A percentile compares a stretch with the other conserved stretches of the same genome.
phyloP scores from a whole-genome alignment of 768 basidiomycete genomes.

The Termitomyces bulborhizus region DNA sequence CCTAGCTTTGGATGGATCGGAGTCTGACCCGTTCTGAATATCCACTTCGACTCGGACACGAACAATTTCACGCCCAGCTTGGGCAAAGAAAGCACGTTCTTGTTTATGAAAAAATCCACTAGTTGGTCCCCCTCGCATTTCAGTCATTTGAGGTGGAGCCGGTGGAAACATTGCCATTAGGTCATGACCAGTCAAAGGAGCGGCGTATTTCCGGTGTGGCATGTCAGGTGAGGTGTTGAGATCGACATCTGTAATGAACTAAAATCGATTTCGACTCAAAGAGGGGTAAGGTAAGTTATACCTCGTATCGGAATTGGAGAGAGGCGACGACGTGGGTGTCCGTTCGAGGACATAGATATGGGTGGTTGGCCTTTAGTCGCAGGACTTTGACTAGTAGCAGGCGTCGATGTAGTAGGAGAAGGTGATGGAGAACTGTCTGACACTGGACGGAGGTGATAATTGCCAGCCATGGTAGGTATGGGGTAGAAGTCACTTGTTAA shows the following conservation, averaged over 20 bases:
- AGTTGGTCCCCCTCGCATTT: slow-evolving; percentile 58
- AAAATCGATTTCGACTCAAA: background rate
- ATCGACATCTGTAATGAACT: slow-evolving; percentile 48
- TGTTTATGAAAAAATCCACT: slow-evolving; percentile 69
- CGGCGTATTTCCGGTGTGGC: slow-evolving; percentile 55
- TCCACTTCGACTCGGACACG: slow-evolving; percentile 71
- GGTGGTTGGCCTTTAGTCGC: slow-evolving; percentile 17
- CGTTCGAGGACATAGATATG: slow-evolving; percentile 24
- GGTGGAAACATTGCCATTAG: slow-evolving; percentile 83
- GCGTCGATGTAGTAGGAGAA: slow-evolving; percentile 44
- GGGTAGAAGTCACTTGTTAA: slow-evolving; percentile 12
- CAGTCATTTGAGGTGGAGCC: slow-evolving; percentile 52
- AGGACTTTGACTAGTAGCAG: slow-evolving; percentile 39
- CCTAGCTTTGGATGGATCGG: slow-evolving; percentile 21
- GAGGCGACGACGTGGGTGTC: slow-evolving; percentile 45
- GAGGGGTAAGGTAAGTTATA: slow-evolving; percentile 16
- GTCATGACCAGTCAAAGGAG: slow-evolving; percentile 76
- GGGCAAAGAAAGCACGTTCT: slow-evolving; percentile 77
- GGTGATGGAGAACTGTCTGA: slow-evolving; percentile 41
- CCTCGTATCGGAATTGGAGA: slow-evolving; percentile 62
- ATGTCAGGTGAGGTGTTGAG: slow-evolving; percentile 47
- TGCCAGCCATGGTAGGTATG: slow-evolving; percentile 13
- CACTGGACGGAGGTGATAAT: slow-evolving; percentile 55
- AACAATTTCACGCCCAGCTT: slow-evolving; percentile 72
- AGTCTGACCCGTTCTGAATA: slow-evolving; percentile 29